Evolutionary conservation across 495 filamentous ascomycete species (phyloP).

Genomic region (Hapsidospora chrysogenum): DNA sequence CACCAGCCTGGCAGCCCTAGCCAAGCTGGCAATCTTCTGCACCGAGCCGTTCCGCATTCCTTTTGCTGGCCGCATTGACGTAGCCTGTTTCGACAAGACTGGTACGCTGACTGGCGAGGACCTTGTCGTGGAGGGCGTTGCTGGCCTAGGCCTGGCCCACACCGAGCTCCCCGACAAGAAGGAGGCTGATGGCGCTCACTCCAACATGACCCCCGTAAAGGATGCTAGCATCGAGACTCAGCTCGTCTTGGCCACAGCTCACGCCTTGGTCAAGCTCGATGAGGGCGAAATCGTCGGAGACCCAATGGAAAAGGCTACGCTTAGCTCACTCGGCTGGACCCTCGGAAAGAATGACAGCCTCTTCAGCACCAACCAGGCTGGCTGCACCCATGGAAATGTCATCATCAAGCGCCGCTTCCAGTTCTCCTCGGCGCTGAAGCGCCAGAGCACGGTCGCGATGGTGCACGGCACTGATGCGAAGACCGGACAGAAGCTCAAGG

Average conservation of each 20-base stretch:
- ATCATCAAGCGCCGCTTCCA: slow-evolving; percentile 95
- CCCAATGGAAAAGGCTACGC: slow-evolving; percentile 96
- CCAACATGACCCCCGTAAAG: slow-evolving; percentile 46
- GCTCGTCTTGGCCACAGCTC: slow-evolving; percentile 85
- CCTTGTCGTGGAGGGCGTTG: slow-evolving; percentile 92
- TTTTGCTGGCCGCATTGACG: slow-evolving; percentile 85
- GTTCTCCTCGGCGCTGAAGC: slow-evolving; percentile 91
- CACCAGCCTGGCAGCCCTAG: slow-evolving; percentile 90
- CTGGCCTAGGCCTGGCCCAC: slow-evolving; percentile 62
- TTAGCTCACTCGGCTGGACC: slow-evolving; percentile 77
- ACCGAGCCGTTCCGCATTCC: slow-evolving; percentile 99
- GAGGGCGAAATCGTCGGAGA: slow-evolving; percentile 96
- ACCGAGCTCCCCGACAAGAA: slow-evolving; percentile 48
- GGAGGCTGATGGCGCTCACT: slow-evolving; percentile 70
- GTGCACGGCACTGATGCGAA: slow-evolving; percentile 49
- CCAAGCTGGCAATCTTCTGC: slow-evolving; percentile 93
- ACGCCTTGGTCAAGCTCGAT: slow-evolving; percentile 88
- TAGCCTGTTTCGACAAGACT: slow-evolving; percentile 98
- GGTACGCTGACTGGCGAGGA: slow-evolving; percentile 95
- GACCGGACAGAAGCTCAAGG: slow-evolving; percentile 52
- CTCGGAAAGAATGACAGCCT: slow-evolving; percentile 79
- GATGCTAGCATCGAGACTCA: slow-evolving; percentile 64
- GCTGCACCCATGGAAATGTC: slow-evolving; percentile 32
- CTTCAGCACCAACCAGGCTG: slow-evolving; percentile 21
- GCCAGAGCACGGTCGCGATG: slow-evolving; percentile 85